Evolutionary conservation across 805 yeast species (phyloP).

Genomic region (Groenewaldozyma salmanticensis): DNA sequence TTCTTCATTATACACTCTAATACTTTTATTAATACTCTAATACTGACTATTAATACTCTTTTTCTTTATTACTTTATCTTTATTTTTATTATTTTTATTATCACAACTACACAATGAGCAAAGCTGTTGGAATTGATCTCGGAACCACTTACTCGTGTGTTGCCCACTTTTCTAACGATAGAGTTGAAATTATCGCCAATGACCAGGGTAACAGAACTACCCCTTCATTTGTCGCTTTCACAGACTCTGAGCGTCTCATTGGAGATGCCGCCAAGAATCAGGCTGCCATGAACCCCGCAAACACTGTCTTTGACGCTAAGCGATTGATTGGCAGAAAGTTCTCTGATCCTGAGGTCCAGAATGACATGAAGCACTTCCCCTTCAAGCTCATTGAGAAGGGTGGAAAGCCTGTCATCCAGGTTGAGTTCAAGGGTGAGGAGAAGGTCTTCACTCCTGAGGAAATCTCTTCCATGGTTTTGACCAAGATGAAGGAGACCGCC

Average conservation of each 20-base stretch:
- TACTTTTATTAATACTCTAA: too few species aligned
- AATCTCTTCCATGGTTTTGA: slow-evolving; percentile 82
- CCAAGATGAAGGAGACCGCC: slow-evolving; percentile 87
- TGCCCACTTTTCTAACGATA: slow-evolving; percentile 73
- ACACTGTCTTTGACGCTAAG: slow-evolving; percentile 93
- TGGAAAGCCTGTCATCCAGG: slow-evolving; percentile 78
- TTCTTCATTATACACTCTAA: background rate
- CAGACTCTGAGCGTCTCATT: slow-evolving; percentile 87
- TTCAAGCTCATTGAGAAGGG: slow-evolving; percentile 56
- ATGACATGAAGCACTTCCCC: slow-evolving; percentile 77
- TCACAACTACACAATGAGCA: slow-evolving; percentile 32
- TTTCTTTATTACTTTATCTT: background rate
- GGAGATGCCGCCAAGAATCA: slow-evolving; percentile 99
- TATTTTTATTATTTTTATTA: too few species aligned
- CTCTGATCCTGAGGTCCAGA: slow-evolving; percentile 66
- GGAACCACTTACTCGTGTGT: slow-evolving; percentile 98
- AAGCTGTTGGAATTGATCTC: slow-evolving; percentile 75
- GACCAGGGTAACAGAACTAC: slow-evolving; percentile 99
- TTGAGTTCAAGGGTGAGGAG: slow-evolving; percentile 60
- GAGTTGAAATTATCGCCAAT: slow-evolving; percentile 92
- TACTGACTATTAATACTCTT: too few species aligned
- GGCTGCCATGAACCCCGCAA: slow-evolving; percentile 91
- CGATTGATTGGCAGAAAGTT: slow-evolving; percentile 85
- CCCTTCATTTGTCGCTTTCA: slow-evolving; percentile 94
- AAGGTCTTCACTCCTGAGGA: slow-evolving; percentile 85